Percentiles rank a stretch among this genome's conserved stretches.
Evolutionary conservation across 75 land plant species (phyloP).

Genomic region (Ceratopteris richardii): DNA sequence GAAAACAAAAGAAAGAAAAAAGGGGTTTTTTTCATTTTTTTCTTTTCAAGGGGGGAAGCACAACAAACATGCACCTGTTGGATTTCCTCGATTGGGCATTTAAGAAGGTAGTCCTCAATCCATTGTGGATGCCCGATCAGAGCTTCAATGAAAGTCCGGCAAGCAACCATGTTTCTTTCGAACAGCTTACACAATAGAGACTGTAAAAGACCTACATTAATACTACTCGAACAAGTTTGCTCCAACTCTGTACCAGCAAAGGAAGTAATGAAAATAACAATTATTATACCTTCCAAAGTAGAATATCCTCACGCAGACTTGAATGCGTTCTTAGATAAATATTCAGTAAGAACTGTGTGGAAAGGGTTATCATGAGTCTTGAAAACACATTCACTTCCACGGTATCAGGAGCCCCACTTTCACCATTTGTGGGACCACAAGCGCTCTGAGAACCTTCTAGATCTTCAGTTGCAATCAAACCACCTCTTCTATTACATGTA

Average conservation of each 20-base stretch:
- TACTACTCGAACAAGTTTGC: no score
- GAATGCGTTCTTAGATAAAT: conserved; percentile 22
- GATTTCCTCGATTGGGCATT: conserved; percentile 24
- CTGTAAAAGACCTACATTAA: conserved; percentile 4
- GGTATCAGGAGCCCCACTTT: conserved; percentile 3
- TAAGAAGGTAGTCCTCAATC: conserved; percentile 20
- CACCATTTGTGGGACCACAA: neutral
- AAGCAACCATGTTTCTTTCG: conserved; percentile 14
- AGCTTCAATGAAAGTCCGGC: conserved; percentile 11
- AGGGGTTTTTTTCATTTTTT: neutral
- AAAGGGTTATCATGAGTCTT: conserved; percentile 9
- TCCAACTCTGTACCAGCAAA: no score
- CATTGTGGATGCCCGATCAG: conserved; percentile 22
- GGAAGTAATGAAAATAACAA: no score
- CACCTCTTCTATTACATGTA: no score
- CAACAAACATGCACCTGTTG: conserved; percentile 11
- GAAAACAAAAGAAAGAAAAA: no score
- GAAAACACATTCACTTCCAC: conserved; percentile 15
- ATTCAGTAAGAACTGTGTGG: conserved; percentile 18
- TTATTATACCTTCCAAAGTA: conserved; percentile 21
- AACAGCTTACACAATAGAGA: conserved; percentile 12
- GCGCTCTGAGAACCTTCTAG: conserved; percentile 1
- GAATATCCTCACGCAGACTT: conserved; percentile 25
- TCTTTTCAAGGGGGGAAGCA: neutral
- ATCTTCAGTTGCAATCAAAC: neutral